These are phyloP conservation scores for Paxillus ammoniavirescens DNA, from an alignment of 768 basidiomycete genomes.

Conservation along the genomic window DNA sequence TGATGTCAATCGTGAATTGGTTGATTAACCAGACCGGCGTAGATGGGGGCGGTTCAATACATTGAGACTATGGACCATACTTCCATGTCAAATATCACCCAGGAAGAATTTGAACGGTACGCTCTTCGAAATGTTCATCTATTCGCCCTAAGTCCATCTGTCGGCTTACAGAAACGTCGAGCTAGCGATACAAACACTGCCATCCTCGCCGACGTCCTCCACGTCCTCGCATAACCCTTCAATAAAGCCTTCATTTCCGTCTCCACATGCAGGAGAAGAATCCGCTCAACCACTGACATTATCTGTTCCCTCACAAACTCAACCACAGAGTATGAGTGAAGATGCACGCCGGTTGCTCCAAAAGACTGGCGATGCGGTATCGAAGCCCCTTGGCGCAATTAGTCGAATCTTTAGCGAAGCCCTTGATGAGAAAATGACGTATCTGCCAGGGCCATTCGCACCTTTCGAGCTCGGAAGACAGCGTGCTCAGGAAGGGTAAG, in stretches of 20 bases:
- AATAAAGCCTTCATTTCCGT: slow-evolving; percentile 33
- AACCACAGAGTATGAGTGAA: slow-evolving; percentile 38
- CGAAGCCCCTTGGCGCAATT: slow-evolving; percentile 87
- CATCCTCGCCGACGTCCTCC: slow-evolving; percentile 30
- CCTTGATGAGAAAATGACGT: slow-evolving; percentile 65
- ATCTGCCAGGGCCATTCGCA: slow-evolving; percentile 67
- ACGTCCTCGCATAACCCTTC: slow-evolving; percentile 37
- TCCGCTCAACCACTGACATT: slow-evolving; percentile 79
- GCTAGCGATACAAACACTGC: slow-evolving; percentile 50
- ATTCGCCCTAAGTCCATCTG: slow-evolving; percentile 5
- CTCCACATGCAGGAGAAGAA: slow-evolving; percentile 79
- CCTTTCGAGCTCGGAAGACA: slow-evolving; percentile 65
- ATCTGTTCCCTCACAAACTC: slow-evolving; percentile 44
- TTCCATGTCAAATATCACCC: slow-evolving; percentile 88
- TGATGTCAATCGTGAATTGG: not conserved
- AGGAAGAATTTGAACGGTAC: slow-evolving; percentile 88
- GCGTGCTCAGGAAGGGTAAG: slow-evolving; percentile 38
- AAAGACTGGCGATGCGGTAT: slow-evolving; percentile 87
- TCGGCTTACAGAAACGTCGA: slow-evolving; percentile 52
- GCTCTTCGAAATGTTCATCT: slow-evolving; percentile 10
- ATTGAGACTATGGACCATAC: slow-evolving; percentile 99
- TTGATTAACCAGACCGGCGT: slow-evolving; percentile 6
- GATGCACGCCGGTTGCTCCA: slow-evolving; percentile 84
- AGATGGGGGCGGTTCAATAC: slow-evolving; percentile 97
- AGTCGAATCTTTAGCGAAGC: slow-evolving; percentile 86